Evolutionary conservation across 1,284 basidiomycete genomes (phyloP).

Genomic region (Fomitopsis pinicola): DNA sequence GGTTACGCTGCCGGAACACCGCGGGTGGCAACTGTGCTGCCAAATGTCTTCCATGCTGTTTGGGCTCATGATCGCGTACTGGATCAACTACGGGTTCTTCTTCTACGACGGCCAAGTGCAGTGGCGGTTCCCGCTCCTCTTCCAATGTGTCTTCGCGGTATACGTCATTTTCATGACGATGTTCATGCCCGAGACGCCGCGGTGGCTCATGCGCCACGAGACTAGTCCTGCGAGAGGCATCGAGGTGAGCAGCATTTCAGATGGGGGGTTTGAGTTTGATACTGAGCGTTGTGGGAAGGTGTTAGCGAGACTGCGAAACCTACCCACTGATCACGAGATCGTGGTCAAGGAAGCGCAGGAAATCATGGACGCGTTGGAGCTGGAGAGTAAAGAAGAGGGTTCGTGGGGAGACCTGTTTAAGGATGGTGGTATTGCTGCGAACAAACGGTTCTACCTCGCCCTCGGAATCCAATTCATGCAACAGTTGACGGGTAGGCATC

Average conservation of each 20-base stretch:
- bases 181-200: slow-evolving; percentile 39
- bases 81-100: slow-evolving; percentile 43
- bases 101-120: slow-evolving; percentile 33
- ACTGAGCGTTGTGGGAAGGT: background rate
- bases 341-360: slow-evolving; percentile 7
- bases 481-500: slow-evolving; percentile 8
- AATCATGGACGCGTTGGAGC: slow-evolving; percentile 7
- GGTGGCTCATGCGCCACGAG: slow-evolving; percentile 43
- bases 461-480: slow-evolving; percentile 14
- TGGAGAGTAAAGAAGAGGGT: slow-evolving; percentile 10
- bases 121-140: slow-evolving; percentile 41
- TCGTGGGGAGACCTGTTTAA: slow-evolving; percentile 10
- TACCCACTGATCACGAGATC: slow-evolving; percentile 6
- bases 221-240: slow-evolving; percentile 5
- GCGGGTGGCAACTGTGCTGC: slow-evolving; percentile 19
- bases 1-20: slow-evolving; percentile 15
- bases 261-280: background rate
- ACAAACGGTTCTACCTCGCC: slow-evolving; percentile 11
- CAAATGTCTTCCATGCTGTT: slow-evolving; percentile 20
- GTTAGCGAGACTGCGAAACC: background rate
- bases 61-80: slow-evolving; percentile 31
- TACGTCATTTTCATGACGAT: slow-evolving; percentile 34
- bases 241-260: background rate
- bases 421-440: slow-evolving; percentile 6
- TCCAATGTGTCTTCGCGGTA: slow-evolving; percentile 40